Percentiles rank a stretch among this genome's conserved stretches.
Evolutionary conservation across 345 rosid genomes (phyloP).

Genomic region (Litchi chinensis): DNA sequence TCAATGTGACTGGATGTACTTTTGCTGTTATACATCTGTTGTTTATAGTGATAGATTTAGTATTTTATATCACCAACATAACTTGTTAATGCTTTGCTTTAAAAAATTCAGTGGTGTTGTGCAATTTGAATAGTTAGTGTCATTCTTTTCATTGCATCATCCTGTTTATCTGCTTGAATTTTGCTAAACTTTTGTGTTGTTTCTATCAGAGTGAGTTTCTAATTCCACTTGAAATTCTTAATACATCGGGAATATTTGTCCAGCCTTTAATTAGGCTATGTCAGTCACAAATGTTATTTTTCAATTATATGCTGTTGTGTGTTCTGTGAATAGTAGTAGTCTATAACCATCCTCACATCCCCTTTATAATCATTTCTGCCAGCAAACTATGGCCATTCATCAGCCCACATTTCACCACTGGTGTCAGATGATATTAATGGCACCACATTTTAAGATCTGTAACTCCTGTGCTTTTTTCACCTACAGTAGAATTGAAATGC

Average conservation of each 20-base stretch:
- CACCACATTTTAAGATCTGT: neutral
- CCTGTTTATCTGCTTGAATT: neutral
- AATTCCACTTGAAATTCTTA: neutral
- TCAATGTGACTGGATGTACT: neutral
- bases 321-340: neutral
- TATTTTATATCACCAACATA: neutral
- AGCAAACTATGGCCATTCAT: neutral
- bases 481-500: neutral
- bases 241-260: neutral
- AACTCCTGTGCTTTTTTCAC: neutral
- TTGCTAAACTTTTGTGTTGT: neutral
- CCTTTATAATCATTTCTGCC: neutral
- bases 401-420: neutral
- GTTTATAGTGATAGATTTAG: neutral
- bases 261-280: neutral
- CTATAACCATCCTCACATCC: neutral
- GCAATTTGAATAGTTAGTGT: no score
- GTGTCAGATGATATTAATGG: neutral
- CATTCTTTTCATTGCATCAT: neutral
- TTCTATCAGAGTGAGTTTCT: neutral
- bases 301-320: neutral
- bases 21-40: neutral
- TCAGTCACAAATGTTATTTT: neutral
- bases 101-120: neutral
- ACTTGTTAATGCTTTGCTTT: neutral